A percentile compares a stretch with the other conserved stretches of the same genome.
Conservation (phyloP, 257 asterid genomes). For the Voacanga thouarsii region DNA sequence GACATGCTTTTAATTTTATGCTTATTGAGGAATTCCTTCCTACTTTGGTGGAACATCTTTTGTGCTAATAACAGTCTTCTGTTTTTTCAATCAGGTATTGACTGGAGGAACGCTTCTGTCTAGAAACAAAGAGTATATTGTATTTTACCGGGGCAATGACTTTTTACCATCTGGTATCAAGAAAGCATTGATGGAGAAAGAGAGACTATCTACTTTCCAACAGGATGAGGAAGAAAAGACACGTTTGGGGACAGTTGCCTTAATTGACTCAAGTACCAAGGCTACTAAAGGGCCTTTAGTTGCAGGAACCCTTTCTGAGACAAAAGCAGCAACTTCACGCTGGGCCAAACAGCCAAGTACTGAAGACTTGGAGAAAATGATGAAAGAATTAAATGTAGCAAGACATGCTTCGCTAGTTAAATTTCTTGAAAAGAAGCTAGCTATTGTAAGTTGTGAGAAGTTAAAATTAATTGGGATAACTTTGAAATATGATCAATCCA, state of each 20-base stretch:
- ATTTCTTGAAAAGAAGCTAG: slow-evolving; percentile 63
- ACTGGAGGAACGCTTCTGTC: slow-evolving; percentile 92
- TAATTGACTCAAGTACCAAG: slow-evolving; percentile 33
- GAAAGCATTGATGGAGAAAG: slow-evolving; percentile 58
- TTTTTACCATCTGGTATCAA: slow-evolving; percentile 66
- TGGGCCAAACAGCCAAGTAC: slow-evolving; percentile 59
- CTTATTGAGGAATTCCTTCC: background rate
- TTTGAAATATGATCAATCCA: background rate
- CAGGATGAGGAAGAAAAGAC: slow-evolving; percentile 88
- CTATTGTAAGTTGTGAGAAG: slow-evolving; percentile 50
- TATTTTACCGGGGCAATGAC: slow-evolving; percentile 88
- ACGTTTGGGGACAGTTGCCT: slow-evolving; percentile 51
- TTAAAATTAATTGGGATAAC: background rate
- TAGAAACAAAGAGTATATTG: slow-evolving; percentile 87
- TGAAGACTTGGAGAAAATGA: slow-evolving; percentile 66
- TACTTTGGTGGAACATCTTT: background rate
- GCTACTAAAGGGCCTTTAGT: slow-evolving; percentile 49
- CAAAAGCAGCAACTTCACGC: slow-evolving; percentile 75
- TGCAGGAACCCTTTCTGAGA: slow-evolving; percentile 97
- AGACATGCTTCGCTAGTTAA: slow-evolving; percentile 59
- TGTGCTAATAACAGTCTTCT: background rate
- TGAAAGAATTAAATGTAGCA: slow-evolving; percentile 59
- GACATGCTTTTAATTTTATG: background rate
- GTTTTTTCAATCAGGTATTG: slow-evolving; percentile 52
- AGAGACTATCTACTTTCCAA: slow-evolving; percentile 41